A percentile compares a stretch with the other conserved stretches of the same genome.
These are phyloP conservation scores for Fusarium clavum DNA, from an alignment of 2,329 filamentous ascomycete genomes.

Conservation along the genomic window DNA sequence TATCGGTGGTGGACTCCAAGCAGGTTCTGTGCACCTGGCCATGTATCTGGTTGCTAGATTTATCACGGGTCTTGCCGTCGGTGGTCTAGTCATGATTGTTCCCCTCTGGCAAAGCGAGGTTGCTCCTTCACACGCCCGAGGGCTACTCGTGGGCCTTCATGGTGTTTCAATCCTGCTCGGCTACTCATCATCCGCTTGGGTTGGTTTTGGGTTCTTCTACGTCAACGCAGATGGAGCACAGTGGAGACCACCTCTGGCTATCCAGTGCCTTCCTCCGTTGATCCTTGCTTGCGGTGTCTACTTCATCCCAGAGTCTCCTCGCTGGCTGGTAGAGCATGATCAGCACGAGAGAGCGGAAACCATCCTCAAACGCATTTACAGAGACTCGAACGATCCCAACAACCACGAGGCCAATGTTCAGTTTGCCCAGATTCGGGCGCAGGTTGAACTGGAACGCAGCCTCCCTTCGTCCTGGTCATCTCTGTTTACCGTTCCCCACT, in stretches of 20 bases:
- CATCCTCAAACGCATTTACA: neutral
- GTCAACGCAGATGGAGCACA: neutral
- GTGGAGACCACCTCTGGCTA: neutral
- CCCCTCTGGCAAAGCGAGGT: conserved; percentile 3
- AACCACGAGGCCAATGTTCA: neutral
- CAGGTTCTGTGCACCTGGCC: neutral
- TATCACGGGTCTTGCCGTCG: neutral
- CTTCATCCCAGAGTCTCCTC: neutral
- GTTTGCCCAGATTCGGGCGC: neutral
- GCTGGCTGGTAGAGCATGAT: conserved; percentile 1
- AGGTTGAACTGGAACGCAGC: neutral
- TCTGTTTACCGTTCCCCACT: neutral
- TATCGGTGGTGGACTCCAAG: neutral
- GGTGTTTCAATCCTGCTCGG: neutral
- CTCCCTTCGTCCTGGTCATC: neutral
- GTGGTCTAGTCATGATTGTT: neutral
- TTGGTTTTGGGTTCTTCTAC: neutral
- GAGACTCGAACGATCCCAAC: neutral
- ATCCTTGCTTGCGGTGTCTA: neutral
- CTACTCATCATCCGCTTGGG: neutral
- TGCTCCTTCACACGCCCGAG: neutral
- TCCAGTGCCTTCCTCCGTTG: neutral
- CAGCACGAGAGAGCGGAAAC: neutral
- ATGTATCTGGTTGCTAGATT: neutral
- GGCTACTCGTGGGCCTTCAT: conserved; percentile 1